Percentiles rank a stretch among this genome's conserved stretches.
Evolutionary conservation across 2,329 filamentous ascomycete species (phyloP).

Genomic region (Knufia petricola): DNA sequence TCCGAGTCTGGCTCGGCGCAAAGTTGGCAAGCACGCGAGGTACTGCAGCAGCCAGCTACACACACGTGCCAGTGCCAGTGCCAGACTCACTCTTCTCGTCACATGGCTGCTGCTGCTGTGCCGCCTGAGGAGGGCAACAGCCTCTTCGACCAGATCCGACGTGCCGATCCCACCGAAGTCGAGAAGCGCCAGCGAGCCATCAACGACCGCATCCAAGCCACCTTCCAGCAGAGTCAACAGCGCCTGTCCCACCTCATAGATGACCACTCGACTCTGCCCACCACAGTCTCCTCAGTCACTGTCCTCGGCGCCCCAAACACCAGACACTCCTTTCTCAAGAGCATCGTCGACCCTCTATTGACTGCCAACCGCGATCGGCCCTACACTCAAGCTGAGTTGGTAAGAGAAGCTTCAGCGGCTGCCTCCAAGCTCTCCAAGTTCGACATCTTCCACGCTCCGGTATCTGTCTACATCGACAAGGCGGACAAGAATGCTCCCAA

Average conservation of each 20-base stretch:
- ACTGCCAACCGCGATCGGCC: constrained; percentile 54
- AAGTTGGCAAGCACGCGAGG: background rate
- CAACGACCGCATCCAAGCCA: constrained; percentile 48
- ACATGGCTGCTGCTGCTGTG: constrained; percentile 5
- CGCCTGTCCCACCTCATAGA: constrained; percentile 59
- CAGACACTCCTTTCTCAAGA: constrained; percentile 72
- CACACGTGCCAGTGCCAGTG: background rate
- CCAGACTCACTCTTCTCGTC: too few relatives aligned
- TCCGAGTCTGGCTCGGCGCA: background rate
- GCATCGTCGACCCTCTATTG: constrained; percentile 68
- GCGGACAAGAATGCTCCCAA: constrained; percentile 59
- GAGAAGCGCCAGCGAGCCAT: constrained; percentile 52
- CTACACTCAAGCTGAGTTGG: constrained; percentile 71
- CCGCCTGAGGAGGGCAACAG: constrained; percentile 10
- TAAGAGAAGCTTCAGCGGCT: constrained; percentile 60
- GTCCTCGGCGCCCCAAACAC: constrained; percentile 76
- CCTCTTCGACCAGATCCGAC: constrained; percentile 19
- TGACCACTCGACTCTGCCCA: constrained; percentile 75
- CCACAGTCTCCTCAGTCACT: constrained; percentile 76
- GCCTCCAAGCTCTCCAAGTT: constrained; percentile 69
- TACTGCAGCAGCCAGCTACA: too few relatives aligned
- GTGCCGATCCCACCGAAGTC: constrained; percentile 45
- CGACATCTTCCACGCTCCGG: constrained; percentile 77
- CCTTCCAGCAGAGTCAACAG: constrained; percentile 53
- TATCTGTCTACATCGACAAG: constrained; percentile 72